phyloP scores from a whole-genome alignment of 116 monocot genomes.

The Iris pallida region DNA sequence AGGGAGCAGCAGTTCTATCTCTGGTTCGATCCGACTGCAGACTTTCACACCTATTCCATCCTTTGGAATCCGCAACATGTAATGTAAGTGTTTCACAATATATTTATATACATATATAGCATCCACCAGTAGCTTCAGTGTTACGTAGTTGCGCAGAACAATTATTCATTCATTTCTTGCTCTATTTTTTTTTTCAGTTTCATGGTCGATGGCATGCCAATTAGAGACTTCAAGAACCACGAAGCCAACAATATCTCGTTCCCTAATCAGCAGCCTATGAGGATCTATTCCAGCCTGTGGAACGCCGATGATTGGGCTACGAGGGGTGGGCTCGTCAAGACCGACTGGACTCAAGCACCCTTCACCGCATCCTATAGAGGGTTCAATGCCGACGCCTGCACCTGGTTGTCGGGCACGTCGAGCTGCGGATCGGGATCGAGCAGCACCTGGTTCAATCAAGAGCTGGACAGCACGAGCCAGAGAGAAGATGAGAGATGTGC shows the following conservation, averaged over 20 bases:
- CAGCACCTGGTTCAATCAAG: constrained; percentile 34
- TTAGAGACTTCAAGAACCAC: constrained; percentile 62
- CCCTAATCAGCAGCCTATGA: constrained; percentile 64
- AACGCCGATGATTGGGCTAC: constrained; percentile 75
- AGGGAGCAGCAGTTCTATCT: constrained; percentile 65
- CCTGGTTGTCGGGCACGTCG: constrained; percentile 25
- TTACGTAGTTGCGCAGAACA: neutral
- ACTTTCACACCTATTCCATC: constrained; percentile 64
- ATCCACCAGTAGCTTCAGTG: too few species aligned
- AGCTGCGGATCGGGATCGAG: constrained; percentile 13
- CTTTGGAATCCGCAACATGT: constrained; percentile 63
- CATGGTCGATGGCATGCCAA: constrained; percentile 44
- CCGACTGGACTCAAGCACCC: constrained; percentile 51
- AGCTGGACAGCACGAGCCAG: constrained; percentile 32
- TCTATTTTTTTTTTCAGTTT: constrained; percentile 25
- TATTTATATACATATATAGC: too few species aligned
- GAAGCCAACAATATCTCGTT: constrained; percentile 41
- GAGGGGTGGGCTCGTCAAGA: constrained; percentile 54
- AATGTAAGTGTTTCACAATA: constrained; percentile 48
- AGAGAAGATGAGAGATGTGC: constrained; percentile 32
- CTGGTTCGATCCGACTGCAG: constrained; percentile 64
- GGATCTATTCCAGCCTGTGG: constrained; percentile 64
- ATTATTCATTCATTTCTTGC: too few species aligned
- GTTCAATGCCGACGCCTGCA: constrained; percentile 55
- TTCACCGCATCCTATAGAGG: constrained; percentile 43